Percentiles rank a stretch among this genome's conserved stretches.
Evolutionary conservation across 257 asterid genomes (phyloP).

Genomic region (Solanum infundibuliforme): DNA sequence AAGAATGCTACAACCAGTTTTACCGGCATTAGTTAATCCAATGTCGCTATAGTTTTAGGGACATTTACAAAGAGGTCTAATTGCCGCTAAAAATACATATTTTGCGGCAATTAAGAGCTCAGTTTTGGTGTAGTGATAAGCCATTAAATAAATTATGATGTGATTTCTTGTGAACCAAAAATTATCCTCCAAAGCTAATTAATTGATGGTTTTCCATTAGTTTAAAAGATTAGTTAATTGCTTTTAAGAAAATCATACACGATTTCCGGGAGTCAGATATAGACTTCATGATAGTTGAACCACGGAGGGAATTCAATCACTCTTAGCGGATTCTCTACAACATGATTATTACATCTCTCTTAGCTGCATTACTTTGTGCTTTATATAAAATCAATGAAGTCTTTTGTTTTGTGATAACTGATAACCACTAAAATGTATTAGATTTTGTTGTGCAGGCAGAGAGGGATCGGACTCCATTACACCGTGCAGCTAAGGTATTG

Average conservation of each 20-base stretch:
- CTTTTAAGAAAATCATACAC: too few species aligned
- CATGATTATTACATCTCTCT: neutral
- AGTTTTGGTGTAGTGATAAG: too few species aligned
- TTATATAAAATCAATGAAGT: neutral
- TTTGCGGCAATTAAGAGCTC: too few species aligned
- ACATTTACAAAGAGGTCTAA: too few species aligned
- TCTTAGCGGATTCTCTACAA: neutral
- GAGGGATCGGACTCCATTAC: constrained; percentile 1
- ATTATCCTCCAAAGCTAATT: neutral
- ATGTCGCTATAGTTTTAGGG: too few species aligned
- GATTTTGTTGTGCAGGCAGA: neutral
- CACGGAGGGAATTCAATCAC: neutral
- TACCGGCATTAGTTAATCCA: too few species aligned
- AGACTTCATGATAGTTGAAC: too few species aligned
- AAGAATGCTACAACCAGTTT: too few species aligned
- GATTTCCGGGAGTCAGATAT: too few species aligned
- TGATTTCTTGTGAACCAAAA: neutral
- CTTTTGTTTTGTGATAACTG: neutral
- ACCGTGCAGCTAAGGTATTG: constrained; percentile 1
- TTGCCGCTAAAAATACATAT: too few species aligned
- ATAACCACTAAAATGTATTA: neutral
- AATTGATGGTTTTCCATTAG: neutral
- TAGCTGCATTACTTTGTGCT: neutral
- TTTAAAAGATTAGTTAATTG: neutral
- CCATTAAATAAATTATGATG: neutral